phyloP scores from a whole-genome alignment of 2,329 filamentous ascomycete genomes.

The Clonostachys byssicola region DNA sequence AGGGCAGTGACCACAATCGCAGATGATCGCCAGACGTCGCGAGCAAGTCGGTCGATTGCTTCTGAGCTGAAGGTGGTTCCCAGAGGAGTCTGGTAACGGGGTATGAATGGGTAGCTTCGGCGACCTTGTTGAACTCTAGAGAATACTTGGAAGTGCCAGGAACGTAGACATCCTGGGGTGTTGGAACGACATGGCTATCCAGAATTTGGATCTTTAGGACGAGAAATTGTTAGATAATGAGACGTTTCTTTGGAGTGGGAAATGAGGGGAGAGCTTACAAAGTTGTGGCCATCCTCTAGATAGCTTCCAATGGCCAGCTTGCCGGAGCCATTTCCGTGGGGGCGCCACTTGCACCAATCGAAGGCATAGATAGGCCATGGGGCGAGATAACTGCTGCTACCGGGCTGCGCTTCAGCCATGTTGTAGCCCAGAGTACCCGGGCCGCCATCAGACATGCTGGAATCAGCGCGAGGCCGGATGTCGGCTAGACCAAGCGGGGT shows the following conservation, averaged over 20 bases:
- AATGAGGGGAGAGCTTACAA: slow-evolving; percentile 52
- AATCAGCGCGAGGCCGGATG: slow-evolving; percentile 83
- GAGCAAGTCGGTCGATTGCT: slow-evolving; percentile 90
- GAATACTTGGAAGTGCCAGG: slow-evolving; percentile 70
- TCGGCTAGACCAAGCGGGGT: slow-evolving; percentile 89
- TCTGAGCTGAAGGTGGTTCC: slow-evolving; percentile 93
- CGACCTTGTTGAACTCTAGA: slow-evolving; percentile 87
- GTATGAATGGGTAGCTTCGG: slow-evolving; percentile 96
- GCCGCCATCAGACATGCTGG: slow-evolving; percentile 68
- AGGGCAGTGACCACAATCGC: slow-evolving; percentile 86
- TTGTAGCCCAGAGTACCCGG: slow-evolving; percentile 63
- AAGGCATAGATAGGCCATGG: slow-evolving; percentile 96
- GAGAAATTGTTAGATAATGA: background rate
- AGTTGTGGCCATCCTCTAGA: slow-evolving; percentile 96
- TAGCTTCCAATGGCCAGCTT: slow-evolving; percentile 96
- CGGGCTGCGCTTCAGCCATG: slow-evolving; percentile 56
- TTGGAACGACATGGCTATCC: slow-evolving; percentile 74
- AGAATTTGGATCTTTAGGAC: slow-evolving; percentile 83
- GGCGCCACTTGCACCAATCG: slow-evolving; percentile 98
- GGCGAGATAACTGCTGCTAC: slow-evolving; percentile 89
- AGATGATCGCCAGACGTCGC: slow-evolving; percentile 95
- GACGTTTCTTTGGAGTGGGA: background rate
- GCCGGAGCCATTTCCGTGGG: slow-evolving; percentile 74
- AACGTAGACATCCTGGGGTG: slow-evolving; percentile 63
- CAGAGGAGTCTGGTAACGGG: slow-evolving; percentile 92